Evolutionary conservation across 805 yeast genomes (phyloP).

Genomic region (Ogataea kodamae): DNA sequence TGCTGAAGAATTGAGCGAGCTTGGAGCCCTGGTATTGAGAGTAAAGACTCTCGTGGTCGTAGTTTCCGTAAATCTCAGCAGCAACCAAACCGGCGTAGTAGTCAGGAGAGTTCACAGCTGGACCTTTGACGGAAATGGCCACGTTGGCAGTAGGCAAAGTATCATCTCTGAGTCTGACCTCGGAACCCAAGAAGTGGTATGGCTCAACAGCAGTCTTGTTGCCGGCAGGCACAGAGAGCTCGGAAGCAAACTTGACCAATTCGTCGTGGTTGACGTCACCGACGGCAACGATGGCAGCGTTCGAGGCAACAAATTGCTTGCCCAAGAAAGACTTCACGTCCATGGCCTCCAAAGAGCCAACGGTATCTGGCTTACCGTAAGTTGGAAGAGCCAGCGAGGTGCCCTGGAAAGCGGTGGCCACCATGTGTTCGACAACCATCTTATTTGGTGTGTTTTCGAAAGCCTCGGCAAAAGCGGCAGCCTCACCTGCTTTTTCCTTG

Average conservation of each 20-base stretch:
- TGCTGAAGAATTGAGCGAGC: conserved; percentile 64
- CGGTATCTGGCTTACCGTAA: conserved; percentile 67
- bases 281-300: conserved; percentile 62
- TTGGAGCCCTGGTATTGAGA: conserved; percentile 63
- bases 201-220: conserved; percentile 44
- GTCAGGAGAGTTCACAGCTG: conserved; percentile 57
- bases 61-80: conserved; percentile 56
- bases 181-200: conserved; percentile 78
- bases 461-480: conserved; percentile 44
- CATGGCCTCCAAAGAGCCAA: conserved; percentile 51
- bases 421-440: conserved; percentile 69
- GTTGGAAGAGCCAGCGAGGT: conserved; percentile 75
- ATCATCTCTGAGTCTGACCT: conserved; percentile 85
- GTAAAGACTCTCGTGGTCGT: conserved; percentile 49
- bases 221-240: conserved; percentile 48
- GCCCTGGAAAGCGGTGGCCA: conserved; percentile 84
- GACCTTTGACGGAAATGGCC: conserved; percentile 73
- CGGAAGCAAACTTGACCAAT: conserved; percentile 62
- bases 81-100: conserved; percentile 74
- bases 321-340: conserved; percentile 58
- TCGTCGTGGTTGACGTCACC: conserved; percentile 72
- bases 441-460: conserved; percentile 56
- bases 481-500: conserved; percentile 43
- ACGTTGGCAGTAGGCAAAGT: conserved; percentile 78
- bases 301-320: conserved; percentile 57